Evolutionary conservation across 2,329 filamentous ascomycete genomes (phyloP).

Genomic region (Arachnomyces sp.): DNA sequence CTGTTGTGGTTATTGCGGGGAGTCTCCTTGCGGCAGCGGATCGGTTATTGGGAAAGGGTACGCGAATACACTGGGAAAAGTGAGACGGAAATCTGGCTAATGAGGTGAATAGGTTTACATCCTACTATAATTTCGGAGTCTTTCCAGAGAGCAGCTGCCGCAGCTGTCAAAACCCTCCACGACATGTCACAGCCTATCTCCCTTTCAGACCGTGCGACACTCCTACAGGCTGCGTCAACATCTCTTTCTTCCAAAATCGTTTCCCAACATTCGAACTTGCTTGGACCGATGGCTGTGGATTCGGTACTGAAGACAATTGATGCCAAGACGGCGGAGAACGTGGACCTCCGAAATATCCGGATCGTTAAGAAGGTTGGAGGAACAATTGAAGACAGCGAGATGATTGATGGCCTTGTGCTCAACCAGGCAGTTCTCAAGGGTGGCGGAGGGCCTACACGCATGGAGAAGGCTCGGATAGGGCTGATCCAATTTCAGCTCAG

Average conservation of each 20-base stretch:
- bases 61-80: neutral
- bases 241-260: conserved; percentile 98
- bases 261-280: conserved; percentile 86
- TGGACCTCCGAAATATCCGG: conserved; percentile 91
- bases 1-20: conserved; percentile 94
- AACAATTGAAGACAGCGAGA: conserved; percentile 96
- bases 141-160: conserved; percentile 87
- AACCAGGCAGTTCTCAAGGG: conserved; percentile 91
- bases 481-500: conserved; percentile 98
- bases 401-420: conserved; percentile 88
- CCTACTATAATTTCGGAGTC: conserved; percentile 95
- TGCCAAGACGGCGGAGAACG: conserved; percentile 88
- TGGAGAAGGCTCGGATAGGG: conserved; percentile 96
- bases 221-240: conserved; percentile 93
- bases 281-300: conserved; percentile 97
- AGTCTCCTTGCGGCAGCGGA: conserved; percentile 91
- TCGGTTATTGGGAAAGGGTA: conserved; percentile 74
- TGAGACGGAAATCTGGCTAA: neutral
- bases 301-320: conserved; percentile 94
- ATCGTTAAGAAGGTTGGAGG: conserved; percentile 97
- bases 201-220: conserved; percentile 75
- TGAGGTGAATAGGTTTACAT: conserved; percentile 56
- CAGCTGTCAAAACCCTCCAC: conserved; percentile 81
- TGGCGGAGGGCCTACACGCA: conserved; percentile 78
- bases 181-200: conserved; percentile 93